These are phyloP conservation scores for Dalbergia cultrata DNA, from an alignment of 306 rosid genomes.

Conservation along the genomic window DNA sequence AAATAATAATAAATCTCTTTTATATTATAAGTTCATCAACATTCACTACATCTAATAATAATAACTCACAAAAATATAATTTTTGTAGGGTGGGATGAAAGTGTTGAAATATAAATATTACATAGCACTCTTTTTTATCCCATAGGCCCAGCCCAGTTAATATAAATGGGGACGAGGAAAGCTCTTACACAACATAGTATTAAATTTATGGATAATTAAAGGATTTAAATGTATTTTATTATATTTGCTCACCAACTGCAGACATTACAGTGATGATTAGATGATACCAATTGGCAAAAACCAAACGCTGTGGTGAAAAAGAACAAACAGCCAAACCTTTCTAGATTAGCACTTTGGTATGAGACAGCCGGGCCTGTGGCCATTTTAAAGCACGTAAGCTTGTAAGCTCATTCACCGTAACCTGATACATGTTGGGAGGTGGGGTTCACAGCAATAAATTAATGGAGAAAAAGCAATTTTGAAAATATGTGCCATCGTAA, in stretches of 20 bases:
- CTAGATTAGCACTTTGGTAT: neutral
- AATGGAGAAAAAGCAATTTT: neutral
- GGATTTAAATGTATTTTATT: neutral
- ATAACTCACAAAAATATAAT: no score
- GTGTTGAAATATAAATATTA: no score
- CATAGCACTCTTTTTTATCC: no score
- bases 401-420: neutral
- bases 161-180: no score
- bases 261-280: neutral
- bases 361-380: neutral
- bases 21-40: no score
- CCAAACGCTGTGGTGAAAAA: neutral
- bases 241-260: neutral
- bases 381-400: no score
- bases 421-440: neutral
- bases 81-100: no score
- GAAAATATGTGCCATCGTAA: neutral
- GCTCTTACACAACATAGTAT: no score
- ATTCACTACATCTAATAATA: no score
- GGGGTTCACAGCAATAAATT: slow-evolving; percentile 1
- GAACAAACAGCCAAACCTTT: neutral
- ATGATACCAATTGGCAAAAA: neutral
- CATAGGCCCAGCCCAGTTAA: no score
- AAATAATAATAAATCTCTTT: no score
- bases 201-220: no score